These are phyloP conservation scores for Fusarium sp. DNA, from an alignment of 2,329 filamentous ascomycete species.

Conservation along the genomic window DNA sequence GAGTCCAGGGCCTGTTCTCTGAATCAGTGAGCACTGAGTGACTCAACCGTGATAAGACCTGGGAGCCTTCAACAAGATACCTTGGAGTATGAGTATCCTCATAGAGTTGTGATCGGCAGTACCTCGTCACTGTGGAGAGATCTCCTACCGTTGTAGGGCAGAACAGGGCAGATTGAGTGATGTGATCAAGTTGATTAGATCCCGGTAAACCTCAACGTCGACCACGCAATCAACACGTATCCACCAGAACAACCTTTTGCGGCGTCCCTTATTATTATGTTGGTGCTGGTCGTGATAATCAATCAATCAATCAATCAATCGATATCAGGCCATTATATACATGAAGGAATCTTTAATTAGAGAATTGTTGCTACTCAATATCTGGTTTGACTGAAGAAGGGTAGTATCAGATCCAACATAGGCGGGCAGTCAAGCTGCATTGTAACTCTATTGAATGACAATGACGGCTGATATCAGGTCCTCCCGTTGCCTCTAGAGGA, in stretches of 20 bases:
- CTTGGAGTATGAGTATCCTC: background rate
- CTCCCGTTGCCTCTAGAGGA: background rate
- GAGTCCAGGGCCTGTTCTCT: slow-evolving; percentile 1
- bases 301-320: background rate
- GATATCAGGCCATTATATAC: background rate
- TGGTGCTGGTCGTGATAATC: background rate
- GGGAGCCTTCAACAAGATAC: background rate
- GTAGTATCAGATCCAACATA: background rate
- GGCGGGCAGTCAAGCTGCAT: slow-evolving; percentile 3
- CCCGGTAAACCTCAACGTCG: slow-evolving; percentile 29
- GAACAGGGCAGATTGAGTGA: slow-evolving; percentile 17
- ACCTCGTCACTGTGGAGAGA: slow-evolving; percentile 33
- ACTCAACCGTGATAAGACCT: slow-evolving; percentile 4
- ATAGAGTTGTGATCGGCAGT: slow-evolving; percentile 21
- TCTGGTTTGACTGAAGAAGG: background rate
- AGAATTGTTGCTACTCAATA: background rate
- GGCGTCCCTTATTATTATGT: background rate
- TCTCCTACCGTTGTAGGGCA: slow-evolving; percentile 26
- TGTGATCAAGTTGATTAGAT: slow-evolving; percentile 29
- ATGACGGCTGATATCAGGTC: slow-evolving; percentile 1
- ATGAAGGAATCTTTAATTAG: background rate
- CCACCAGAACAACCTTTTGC: slow-evolving; percentile 22
- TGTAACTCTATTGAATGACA: slow-evolving; percentile 10
- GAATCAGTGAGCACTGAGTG: background rate
- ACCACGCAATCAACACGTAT: slow-evolving; percentile 26